These are phyloP conservation scores for Metarhizium sp. DNA, from an alignment of 2,329 filamentous ascomycete species.

Conservation along the genomic window DNA sequence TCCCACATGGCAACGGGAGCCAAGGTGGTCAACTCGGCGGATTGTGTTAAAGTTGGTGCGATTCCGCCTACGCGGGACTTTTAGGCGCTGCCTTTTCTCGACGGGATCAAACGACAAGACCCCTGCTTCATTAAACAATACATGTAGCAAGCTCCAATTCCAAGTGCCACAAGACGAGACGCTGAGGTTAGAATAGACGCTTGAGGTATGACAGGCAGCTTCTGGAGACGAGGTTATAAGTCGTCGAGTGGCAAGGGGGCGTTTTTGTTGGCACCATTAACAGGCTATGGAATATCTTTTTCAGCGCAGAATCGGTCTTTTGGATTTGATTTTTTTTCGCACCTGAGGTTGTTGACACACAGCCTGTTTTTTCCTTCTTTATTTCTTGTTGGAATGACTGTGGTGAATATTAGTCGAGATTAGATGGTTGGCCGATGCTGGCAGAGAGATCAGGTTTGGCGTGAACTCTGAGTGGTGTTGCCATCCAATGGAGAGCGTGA, in stretches of 20 bases:
- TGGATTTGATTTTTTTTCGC: no score
- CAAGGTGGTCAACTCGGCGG: not conserved
- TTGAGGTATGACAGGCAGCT: not conserved
- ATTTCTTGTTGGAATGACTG: not conserved
- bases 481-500: not conserved
- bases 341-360: no score
- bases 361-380: not conserved
- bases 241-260: not conserved
- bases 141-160: not conserved
- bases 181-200: not conserved
- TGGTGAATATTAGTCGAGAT: not conserved
- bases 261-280: not conserved
- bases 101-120: conserved; percentile 4
- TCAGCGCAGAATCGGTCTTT: not conserved
- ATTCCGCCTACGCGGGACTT: not conserved
- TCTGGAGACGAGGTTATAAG: not conserved
- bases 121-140: conserved; percentile 5
- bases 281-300: not conserved
- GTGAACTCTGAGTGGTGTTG: not conserved
- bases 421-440: not conserved
- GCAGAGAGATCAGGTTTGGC: not conserved
- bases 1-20: conserved; percentile 40
- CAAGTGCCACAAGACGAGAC: conserved; percentile 1
- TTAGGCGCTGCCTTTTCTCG: not conserved
- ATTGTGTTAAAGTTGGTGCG: not conserved